Conservation (phyloP, 345 rosid genomes). For the Salix dunnii region DNA sequence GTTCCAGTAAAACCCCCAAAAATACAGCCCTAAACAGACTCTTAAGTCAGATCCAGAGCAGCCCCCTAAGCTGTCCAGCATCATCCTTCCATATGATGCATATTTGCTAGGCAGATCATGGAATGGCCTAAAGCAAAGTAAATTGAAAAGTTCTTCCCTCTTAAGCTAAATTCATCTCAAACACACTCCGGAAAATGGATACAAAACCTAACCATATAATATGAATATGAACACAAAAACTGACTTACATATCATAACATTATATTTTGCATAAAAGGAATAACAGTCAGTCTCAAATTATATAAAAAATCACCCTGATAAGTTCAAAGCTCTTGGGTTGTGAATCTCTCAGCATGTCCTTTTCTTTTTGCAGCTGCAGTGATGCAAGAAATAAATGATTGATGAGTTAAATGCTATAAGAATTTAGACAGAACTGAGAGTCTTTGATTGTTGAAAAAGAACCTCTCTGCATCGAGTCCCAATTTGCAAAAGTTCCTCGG, state of each 20-base stretch:
- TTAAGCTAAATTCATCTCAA: background rate
- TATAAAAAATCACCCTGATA: conserved; percentile 48
- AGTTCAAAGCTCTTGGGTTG: conserved; percentile 63
- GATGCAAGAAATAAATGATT: conserved; percentile 4
- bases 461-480: conserved; percentile 52
- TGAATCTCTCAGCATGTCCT: conserved; percentile 66
- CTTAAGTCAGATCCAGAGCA: background rate
- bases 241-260: background rate
- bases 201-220: background rate
- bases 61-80: background rate
- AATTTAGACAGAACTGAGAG: background rate
- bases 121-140: too few species aligned
- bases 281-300: background rate
- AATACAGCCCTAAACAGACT: background rate
- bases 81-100: background rate
- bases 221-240: background rate
- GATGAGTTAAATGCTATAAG: background rate
- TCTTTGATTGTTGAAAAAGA: background rate
- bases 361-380: conserved; percentile 69
- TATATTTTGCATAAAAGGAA: background rate
- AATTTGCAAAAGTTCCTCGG: conserved; percentile 54
- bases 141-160: too few species aligned
- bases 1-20: background rate
- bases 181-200: background rate
- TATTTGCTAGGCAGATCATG: too few species aligned